Conservation (phyloP, 768 basidiomycete species). For the Lentinus brumalis region DNA sequence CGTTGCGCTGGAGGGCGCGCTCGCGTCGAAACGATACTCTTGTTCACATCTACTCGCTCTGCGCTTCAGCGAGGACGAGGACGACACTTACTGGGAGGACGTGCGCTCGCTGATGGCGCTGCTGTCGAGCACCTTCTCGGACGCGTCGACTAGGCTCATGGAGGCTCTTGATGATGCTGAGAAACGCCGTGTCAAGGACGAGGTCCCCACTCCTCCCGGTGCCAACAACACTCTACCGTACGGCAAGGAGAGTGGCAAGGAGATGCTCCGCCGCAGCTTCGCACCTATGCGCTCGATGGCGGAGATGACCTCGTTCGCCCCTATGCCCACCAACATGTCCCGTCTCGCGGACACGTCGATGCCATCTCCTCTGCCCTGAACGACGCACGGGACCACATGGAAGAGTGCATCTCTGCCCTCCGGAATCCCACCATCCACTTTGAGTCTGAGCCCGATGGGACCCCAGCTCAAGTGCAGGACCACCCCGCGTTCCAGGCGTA, state of each 20-base stretch:
- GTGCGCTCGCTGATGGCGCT: conserved; percentile 74
- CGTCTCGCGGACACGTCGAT: conserved; percentile 76
- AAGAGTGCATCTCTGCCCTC: conserved; percentile 60
- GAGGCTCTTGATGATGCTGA: conserved; percentile 67
- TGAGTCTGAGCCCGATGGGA: conserved; percentile 5
- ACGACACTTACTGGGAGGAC: conserved; percentile 84
- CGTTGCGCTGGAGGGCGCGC: conserved; percentile 61
- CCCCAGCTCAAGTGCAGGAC: conserved; percentile 20
- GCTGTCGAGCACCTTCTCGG: conserved; percentile 65
- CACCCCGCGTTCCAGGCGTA: conserved; percentile 65
- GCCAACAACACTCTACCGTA: conserved; percentile 3
- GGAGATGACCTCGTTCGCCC: conserved; percentile 60
- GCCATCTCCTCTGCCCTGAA: conserved; percentile 67
- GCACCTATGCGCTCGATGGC: conserved; percentile 20
- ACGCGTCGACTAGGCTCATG: conserved; percentile 60
- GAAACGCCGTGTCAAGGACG: conserved; percentile 51
- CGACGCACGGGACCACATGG: conserved; percentile 69
- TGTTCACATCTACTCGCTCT: conserved; percentile 80
- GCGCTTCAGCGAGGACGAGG: conserved; percentile 66
- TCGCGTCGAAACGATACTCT: conserved; percentile 74
- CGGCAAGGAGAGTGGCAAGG: conserved; percentile 6
- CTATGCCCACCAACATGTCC: conserved; percentile 67
- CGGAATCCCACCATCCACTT: conserved; percentile 37
- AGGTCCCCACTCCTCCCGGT: conserved; percentile 43
- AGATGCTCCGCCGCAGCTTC: conserved; percentile 3